phyloP scores from a whole-genome alignment of 768 basidiomycete genomes.

The Favolaschia claudopus region DNA sequence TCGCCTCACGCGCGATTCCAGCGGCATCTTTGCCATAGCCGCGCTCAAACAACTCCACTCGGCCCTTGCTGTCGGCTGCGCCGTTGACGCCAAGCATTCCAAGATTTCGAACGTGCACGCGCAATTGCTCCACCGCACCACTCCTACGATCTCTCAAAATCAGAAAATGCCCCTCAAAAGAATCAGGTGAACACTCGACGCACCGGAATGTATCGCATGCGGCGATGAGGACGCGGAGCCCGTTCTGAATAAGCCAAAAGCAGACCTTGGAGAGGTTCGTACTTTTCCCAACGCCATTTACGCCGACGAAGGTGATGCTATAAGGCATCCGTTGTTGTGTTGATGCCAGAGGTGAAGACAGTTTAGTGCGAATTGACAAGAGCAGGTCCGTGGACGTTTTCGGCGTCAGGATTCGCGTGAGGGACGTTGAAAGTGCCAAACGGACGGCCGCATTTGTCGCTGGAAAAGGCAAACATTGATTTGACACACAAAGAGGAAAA shows the following conservation, averaged over 20 bases:
- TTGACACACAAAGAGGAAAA: slow-evolving; percentile 7
- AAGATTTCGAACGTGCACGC: slow-evolving; percentile 95
- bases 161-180: not conserved
- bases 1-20: slow-evolving; percentile 95
- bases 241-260: slow-evolving; percentile 99
- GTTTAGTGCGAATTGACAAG: slow-evolving; percentile 90
- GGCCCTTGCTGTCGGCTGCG: slow-evolving; percentile 70
- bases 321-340: slow-evolving; percentile 86
- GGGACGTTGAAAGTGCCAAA: slow-evolving; percentile 79
- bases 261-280: slow-evolving; percentile 98
- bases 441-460: slow-evolving; percentile 88
- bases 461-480: slow-evolving; percentile 42
- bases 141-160: slow-evolving; percentile 56
- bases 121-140: slow-evolving; percentile 96
- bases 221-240: slow-evolving; percentile 91
- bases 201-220: slow-evolving; percentile 98
- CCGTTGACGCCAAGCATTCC: slow-evolving; percentile 81
- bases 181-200: slow-evolving; percentile 26
- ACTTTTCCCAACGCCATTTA: slow-evolving; percentile 98
- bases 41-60: slow-evolving; percentile 93
- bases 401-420: slow-evolving; percentile 94
- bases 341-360: slow-evolving; percentile 75
- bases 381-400: slow-evolving; percentile 97
- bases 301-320: slow-evolving; percentile 95
- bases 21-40: slow-evolving; percentile 99